Percentiles rank a stretch among this genome's conserved stretches.
These are phyloP conservation scores for Claviceps maximensis DNA, from an alignment of 2,329 filamentous ascomycete species.

Conservation along the genomic window DNA sequence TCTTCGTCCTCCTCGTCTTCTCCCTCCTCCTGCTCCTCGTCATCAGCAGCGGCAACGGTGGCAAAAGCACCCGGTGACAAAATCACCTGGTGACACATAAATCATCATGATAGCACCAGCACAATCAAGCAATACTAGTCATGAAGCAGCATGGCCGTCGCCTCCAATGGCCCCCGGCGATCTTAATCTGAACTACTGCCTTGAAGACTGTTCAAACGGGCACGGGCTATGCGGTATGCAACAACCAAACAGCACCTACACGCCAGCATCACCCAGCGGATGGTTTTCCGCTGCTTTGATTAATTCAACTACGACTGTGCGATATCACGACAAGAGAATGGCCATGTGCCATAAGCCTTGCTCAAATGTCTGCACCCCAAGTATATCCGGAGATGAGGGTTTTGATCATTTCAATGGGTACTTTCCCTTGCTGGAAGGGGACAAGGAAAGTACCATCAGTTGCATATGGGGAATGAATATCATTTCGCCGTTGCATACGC, in stretches of 20 bases:
- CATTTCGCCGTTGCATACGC: conserved; percentile 7
- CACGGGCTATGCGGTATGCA: background rate
- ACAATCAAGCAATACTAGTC: conserved; percentile 8
- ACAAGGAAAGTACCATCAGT: background rate
- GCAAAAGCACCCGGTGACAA: conserved; percentile 9
- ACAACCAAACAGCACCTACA: background rate
- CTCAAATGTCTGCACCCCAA: background rate
- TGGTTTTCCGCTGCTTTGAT: background rate
- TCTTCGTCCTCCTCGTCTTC: background rate
- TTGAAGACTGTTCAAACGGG: background rate
- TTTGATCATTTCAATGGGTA: background rate
- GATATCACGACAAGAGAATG: background rate
- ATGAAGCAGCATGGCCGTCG: conserved; percentile 19
- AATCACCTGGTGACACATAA: conserved; percentile 10
- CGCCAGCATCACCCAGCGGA: background rate
- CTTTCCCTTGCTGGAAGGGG: background rate
- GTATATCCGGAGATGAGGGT: too few species aligned
- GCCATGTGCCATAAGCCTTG: background rate
- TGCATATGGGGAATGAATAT: background rate
- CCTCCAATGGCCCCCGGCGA: conserved; percentile 16
- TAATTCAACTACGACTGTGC: background rate
- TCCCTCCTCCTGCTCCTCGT: background rate
- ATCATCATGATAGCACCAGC: conserved; percentile 1
- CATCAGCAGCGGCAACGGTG: too few species aligned
- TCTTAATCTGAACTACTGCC: conserved; percentile 1